A percentile compares a stretch with the other conserved stretches of the same genome.
These are phyloP conservation scores for Xylariaceae sp. DNA, from an alignment of 2,329 filamentous ascomycete species.

Conservation along the genomic window DNA sequence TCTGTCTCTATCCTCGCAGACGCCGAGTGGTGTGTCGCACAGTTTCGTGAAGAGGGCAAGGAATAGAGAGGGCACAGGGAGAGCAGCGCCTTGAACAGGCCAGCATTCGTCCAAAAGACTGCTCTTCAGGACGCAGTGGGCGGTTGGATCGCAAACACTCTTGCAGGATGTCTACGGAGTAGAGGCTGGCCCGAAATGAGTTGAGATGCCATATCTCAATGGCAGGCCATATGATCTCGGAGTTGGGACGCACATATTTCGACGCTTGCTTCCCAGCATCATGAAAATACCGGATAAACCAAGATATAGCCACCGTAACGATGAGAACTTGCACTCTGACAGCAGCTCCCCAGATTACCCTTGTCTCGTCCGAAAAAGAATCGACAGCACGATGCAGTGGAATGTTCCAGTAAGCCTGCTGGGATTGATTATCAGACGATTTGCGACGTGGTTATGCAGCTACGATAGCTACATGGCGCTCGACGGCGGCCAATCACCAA, in stretches of 20 bases:
- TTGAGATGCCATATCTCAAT: conserved; percentile 1
- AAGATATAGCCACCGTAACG: neutral
- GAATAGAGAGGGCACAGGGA: no score
- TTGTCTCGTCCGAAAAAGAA: no score
- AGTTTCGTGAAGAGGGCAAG: no score
- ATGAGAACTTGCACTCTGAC: neutral
- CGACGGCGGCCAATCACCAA: neutral
- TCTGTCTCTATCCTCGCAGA: no score
- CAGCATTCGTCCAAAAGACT: no score
- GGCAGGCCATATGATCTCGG: neutral
- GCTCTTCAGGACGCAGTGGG: no score
- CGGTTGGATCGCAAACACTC: no score
- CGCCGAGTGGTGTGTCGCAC: no score
- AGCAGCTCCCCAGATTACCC: no score
- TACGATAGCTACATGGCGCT: neutral
- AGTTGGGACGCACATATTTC: neutral
- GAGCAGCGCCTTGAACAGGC: no score
- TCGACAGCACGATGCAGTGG: neutral
- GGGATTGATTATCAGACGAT: neutral
- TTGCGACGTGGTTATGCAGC: conserved; percentile 15
- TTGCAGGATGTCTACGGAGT: no score
- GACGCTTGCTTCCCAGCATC: neutral
- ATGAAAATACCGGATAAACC: neutral
- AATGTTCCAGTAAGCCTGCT: neutral
- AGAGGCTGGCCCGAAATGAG: conserved; percentile 20